These are phyloP conservation scores for Ceriops tagal DNA, from an alignment of 345 rosid genomes.

Conservation along the genomic window DNA sequence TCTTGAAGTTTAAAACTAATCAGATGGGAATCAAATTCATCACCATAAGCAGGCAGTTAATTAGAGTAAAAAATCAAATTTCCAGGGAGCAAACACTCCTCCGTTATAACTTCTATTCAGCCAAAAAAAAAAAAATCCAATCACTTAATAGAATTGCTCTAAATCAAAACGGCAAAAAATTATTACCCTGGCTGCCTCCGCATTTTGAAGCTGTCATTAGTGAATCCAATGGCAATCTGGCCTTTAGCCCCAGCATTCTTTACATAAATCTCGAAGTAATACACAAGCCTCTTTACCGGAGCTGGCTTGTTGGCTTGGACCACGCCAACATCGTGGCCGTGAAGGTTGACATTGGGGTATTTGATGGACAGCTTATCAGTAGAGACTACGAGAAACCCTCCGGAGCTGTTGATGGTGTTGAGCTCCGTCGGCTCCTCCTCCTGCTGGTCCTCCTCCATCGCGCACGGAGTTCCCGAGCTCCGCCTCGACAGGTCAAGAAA, in stretches of 20 bases:
- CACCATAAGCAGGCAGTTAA: no score
- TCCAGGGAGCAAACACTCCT: no score
- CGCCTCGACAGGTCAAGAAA: constrained; percentile 42
- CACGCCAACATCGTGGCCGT: constrained; percentile 86
- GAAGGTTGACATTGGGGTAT: constrained; percentile 56
- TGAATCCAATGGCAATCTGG: constrained; percentile 81
- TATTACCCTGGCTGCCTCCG: constrained; percentile 84
- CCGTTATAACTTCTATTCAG: no score
- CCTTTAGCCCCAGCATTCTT: constrained; percentile 79
- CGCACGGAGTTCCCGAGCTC: constrained; percentile 4
- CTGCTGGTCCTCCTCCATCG: constrained; percentile 26
- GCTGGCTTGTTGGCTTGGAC: constrained; percentile 83
- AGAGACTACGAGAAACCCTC: constrained; percentile 74
- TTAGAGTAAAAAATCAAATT: no score
- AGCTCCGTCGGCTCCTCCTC: constrained; percentile 83
- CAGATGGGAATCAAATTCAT: no score
- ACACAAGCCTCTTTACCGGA: constrained; percentile 63
- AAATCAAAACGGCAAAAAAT: background rate
- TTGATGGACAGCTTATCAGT: constrained; percentile 78
- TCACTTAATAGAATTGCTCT: background rate
- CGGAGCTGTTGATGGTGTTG: constrained; percentile 81
- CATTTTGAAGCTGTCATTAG: constrained; percentile 71
- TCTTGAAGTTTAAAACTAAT: no score
- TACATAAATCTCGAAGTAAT: constrained; percentile 90
- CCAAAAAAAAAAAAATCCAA: background rate